These are phyloP conservation scores for Aspergillus sclerotiicarbonarius DNA, from an alignment of 495 filamentous ascomycete species.

Conservation along the genomic window DNA sequence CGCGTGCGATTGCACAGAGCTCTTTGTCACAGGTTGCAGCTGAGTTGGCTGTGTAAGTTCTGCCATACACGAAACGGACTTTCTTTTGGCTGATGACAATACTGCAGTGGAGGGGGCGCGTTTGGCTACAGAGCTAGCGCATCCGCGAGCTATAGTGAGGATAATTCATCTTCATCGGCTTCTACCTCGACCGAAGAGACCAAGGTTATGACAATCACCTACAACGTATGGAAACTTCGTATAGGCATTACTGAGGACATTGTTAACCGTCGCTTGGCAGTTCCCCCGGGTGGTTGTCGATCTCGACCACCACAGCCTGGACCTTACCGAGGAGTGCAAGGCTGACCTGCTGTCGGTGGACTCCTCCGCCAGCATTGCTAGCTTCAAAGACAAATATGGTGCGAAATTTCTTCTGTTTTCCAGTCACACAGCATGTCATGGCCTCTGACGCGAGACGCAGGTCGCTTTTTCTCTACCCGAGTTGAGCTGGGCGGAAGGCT, in stretches of 20 bases:
- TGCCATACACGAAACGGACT: background rate
- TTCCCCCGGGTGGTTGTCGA: slow-evolving; percentile 13
- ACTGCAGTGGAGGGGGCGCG: slow-evolving; percentile 4
- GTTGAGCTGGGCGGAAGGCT: slow-evolving; percentile 12
- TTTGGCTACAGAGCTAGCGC: slow-evolving; percentile 6
- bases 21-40: slow-evolving; percentile 6
- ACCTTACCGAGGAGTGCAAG: slow-evolving; percentile 10
- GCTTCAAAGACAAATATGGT: slow-evolving; percentile 15
- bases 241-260: too few species aligned
- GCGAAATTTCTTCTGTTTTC: background rate
- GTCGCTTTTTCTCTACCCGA: slow-evolving; percentile 7
- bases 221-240: slow-evolving; percentile 9
- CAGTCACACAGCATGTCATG: background rate
- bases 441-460: background rate
- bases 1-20: slow-evolving; percentile 3
- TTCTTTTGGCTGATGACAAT: background rate
- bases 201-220: slow-evolving; percentile 8
- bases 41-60: slow-evolving; percentile 9
- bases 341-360: background rate
- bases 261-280: background rate
- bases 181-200: background rate
- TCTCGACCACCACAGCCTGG: slow-evolving; percentile 5
- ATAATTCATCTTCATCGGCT: background rate
- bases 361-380: background rate
- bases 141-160: background rate